A percentile compares a stretch with the other conserved stretches of the same genome.
phyloP scores from a whole-genome alignment of 768 basidiomycete species.

The Boletus pseudo-olivaceus region DNA sequence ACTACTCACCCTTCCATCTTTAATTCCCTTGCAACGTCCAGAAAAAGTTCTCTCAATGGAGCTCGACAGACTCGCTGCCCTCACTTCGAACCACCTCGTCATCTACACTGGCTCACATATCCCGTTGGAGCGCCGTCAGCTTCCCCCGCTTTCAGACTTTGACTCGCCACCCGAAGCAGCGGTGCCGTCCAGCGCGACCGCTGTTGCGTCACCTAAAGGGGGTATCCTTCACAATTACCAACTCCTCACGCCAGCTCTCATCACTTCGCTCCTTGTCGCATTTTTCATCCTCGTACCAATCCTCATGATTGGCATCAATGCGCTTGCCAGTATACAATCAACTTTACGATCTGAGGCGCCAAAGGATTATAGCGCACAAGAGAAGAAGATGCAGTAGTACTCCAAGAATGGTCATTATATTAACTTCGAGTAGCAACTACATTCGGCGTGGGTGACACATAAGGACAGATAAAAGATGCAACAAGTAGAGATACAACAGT shows the following conservation, averaged over 20 bases:
- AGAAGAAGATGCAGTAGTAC: constrained; percentile 72
- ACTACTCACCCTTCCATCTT: not conserved
- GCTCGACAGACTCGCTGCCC: constrained; percentile 45
- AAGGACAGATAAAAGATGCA: constrained; percentile 25
- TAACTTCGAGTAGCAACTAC: constrained; percentile 17
- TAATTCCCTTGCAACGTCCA: constrained; percentile 18
- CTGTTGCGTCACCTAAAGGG: constrained; percentile 34
- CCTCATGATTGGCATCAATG: constrained; percentile 57
- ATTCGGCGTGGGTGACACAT: constrained; percentile 11
- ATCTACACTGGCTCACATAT: constrained; percentile 57
- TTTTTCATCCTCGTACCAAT: constrained; percentile 70
- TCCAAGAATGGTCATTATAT: constrained; percentile 18
- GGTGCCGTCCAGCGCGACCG: constrained; percentile 31
- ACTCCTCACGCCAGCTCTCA: constrained; percentile 72
- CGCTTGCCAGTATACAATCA: constrained; percentile 72
- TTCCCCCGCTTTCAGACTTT: constrained; percentile 26
- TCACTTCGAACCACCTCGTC: constrained; percentile 61
- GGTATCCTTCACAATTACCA: constrained; percentile 75
- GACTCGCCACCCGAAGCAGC: constrained; percentile 24
- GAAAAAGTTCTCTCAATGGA: constrained; percentile 46
- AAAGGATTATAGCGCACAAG: constrained; percentile 62
- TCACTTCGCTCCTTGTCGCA: constrained; percentile 57
- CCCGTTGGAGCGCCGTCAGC: constrained; percentile 41
- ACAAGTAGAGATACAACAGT: constrained; percentile 30
- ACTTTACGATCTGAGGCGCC: constrained; percentile 60